Conservation (phyloP, 805 yeast species). For the Kodamaea restingae region DNA sequence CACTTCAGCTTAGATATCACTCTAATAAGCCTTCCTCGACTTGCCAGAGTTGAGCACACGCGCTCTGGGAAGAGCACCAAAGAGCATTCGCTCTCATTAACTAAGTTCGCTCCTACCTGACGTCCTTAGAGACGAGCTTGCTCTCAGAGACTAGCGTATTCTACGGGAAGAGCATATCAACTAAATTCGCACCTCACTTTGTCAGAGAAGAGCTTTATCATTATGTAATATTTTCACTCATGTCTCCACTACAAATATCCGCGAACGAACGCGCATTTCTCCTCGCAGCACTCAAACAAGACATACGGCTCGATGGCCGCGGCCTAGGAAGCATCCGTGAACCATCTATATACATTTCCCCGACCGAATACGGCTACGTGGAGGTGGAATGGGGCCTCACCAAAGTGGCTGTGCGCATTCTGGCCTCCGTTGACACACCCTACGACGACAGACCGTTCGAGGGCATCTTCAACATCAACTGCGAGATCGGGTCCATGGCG, state of each 20-base stretch:
- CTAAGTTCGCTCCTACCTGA: too few species aligned
- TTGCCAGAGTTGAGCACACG: too few species aligned
- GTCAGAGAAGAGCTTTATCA: neutral
- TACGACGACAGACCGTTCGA: constrained; percentile 91
- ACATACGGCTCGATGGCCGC: constrained; percentile 68
- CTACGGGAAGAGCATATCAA: too few species aligned
- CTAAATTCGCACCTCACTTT: too few species aligned
- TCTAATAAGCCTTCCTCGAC: too few species aligned
- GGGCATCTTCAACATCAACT: constrained; percentile 77
- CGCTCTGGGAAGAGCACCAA: too few species aligned
- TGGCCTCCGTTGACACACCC: constrained; percentile 75
- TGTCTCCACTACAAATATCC: constrained; percentile 63
- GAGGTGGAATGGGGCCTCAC: constrained; percentile 78
- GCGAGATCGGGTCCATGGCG: constrained; percentile 90
- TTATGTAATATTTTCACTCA: constrained; percentile 16
- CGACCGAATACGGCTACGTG: constrained; percentile 73
- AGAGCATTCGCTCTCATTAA: too few species aligned
- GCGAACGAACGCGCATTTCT: constrained; percentile 61
- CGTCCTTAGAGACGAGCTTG: too few species aligned
- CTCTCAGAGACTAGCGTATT: too few species aligned
- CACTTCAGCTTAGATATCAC: too few species aligned
- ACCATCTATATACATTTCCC: constrained; percentile 59
- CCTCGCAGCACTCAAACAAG: constrained; percentile 57
- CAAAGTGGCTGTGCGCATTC: constrained; percentile 60
- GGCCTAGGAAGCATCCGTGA: constrained; percentile 58